These are phyloP conservation scores for Gyrodon lividus DNA, from an alignment of 768 basidiomycete species.

Conservation along the genomic window DNA sequence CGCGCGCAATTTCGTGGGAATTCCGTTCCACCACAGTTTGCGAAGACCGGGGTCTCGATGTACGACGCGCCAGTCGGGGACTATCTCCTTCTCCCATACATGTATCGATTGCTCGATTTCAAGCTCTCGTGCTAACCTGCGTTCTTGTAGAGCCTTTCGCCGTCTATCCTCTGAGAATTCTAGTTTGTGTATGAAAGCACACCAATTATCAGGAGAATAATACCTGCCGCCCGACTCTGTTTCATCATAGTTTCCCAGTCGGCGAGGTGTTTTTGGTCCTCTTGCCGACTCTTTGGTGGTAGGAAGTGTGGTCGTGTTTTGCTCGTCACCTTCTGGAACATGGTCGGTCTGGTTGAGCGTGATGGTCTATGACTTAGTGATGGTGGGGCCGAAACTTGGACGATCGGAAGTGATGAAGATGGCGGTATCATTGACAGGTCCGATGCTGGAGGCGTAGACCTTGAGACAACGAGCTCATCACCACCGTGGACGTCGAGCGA, in stretches of 20 bases:
- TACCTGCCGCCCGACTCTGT: conserved; percentile 71
- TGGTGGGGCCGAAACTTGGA: conserved; percentile 16
- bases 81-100: conserved; percentile 75
- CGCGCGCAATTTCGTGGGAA: conserved; percentile 79
- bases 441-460: conserved; percentile 8
- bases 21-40: conserved; percentile 85
- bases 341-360: conserved; percentile 64
- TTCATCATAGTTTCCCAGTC: conserved; percentile 91
- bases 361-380: conserved; percentile 38
- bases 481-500: neutral
- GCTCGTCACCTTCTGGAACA: conserved; percentile 76
- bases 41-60: conserved; percentile 62
- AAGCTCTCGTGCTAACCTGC: conserved; percentile 61
- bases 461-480: neutral
- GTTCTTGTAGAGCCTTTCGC: conserved; percentile 58
- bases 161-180: conserved; percentile 63
- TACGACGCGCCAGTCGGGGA: conserved; percentile 82
- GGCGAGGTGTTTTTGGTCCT: conserved; percentile 81
- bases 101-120: conserved; percentile 67
- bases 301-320: conserved; percentile 81
- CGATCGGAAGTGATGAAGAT: conserved; percentile 30
- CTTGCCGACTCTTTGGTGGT: conserved; percentile 76
- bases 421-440: conserved; percentile 27
- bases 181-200: conserved; percentile 4
- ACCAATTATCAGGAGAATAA: conserved; percentile 10